These are phyloP conservation scores for Eucalyptus viminalis DNA, from an alignment of 345 rosid species.

Conservation along the genomic window DNA sequence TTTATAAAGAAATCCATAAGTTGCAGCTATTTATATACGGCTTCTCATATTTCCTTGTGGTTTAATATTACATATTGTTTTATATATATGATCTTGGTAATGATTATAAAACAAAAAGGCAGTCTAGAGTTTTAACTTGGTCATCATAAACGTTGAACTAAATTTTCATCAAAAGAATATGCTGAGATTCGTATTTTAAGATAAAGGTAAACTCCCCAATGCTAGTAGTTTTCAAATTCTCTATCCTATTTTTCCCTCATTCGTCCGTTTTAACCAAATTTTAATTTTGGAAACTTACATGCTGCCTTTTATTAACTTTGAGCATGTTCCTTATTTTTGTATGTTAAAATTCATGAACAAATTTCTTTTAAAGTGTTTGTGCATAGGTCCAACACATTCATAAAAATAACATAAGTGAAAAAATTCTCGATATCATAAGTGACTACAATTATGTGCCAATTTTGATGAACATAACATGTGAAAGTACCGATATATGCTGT, in stretches of 20 bases:
- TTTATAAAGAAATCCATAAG: not conserved
- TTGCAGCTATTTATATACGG: not conserved
- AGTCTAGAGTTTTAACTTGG: not conserved
- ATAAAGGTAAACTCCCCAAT: too few species aligned
- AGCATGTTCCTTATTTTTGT: not conserved
- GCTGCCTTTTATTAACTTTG: not conserved
- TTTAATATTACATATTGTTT: not conserved
- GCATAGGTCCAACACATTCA: not conserved
- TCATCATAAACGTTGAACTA: not conserved
- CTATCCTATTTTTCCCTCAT: too few species aligned
- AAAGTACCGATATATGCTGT: not conserved
- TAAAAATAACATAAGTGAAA: not conserved
- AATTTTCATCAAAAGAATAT: not conserved
- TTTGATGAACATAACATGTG: not conserved
- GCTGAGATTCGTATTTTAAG: not conserved
- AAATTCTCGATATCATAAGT: not conserved
- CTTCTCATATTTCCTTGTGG: not conserved
- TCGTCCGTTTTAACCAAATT: too few species aligned
- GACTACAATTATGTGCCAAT: not conserved
- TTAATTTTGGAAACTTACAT: too few species aligned
- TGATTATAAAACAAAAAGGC: not conserved
- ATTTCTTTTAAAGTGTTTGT: not conserved
- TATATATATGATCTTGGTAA: not conserved
- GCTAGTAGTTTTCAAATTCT: too few species aligned
- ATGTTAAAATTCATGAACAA: not conserved